Conservation (phyloP, 371 early-diverging fungal species). For the Coemansia sp. region DNA sequence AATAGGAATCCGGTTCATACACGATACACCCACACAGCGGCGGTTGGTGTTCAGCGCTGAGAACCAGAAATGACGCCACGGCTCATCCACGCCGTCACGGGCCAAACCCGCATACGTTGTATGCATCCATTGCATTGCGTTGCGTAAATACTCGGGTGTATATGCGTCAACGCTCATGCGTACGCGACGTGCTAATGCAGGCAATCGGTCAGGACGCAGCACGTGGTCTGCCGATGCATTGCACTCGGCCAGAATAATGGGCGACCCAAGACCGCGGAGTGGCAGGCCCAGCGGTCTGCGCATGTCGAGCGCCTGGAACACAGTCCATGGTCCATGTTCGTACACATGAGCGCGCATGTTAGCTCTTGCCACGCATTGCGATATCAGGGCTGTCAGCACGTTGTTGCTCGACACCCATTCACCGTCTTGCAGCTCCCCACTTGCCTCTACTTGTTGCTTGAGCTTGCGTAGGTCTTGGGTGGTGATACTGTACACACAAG, state of each 20-base stretch:
- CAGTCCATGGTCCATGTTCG: conserved; percentile 32
- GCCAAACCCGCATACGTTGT: conserved; percentile 16
- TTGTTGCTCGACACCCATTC: conserved; percentile 45
- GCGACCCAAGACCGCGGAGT: conserved; percentile 35
- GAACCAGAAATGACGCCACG: conserved; percentile 50
- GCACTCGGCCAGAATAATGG: conserved; percentile 41
- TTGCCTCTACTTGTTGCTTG: conserved; percentile 14
- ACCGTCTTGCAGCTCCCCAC: conserved; percentile 19
- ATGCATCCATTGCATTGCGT: conserved; percentile 37
- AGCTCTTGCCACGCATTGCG: conserved; percentile 30
- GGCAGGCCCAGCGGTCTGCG: conserved; percentile 29
- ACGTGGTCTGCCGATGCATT: conserved; percentile 2
- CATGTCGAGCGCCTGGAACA: conserved; percentile 48
- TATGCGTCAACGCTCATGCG: conserved; percentile 28
- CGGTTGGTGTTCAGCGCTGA: conserved; percentile 33
- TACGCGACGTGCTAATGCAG: conserved; percentile 15
- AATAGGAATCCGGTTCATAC: conserved; percentile 42
- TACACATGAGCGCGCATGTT: conserved; percentile 24
- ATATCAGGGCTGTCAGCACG: conserved; percentile 29
- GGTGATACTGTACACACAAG: conserved; percentile 27
- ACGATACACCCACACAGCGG: conserved; percentile 37
- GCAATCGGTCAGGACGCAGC: not conserved
- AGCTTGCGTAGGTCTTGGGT: not conserved
- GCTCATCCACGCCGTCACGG: conserved; percentile 14
- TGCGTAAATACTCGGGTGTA: conserved; percentile 23